A percentile compares a stretch with the other conserved stretches of the same genome.
Evolutionary conservation across 139 green algal genomes (phyloP).

Genomic region (Tetradesmus lagerheimii): DNA sequence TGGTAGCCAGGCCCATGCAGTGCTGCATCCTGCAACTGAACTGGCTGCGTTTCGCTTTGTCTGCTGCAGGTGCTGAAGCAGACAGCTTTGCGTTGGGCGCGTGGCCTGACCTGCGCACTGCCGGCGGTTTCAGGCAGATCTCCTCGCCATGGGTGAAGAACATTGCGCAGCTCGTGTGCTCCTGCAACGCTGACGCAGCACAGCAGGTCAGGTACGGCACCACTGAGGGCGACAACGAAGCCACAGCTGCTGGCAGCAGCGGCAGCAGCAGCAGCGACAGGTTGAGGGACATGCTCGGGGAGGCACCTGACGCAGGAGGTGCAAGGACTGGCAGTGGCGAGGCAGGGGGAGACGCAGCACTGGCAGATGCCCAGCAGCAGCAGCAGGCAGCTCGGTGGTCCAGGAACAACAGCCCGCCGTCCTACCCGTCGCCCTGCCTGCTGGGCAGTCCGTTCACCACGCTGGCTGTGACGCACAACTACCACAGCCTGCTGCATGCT

Average conservation of each 20-base stretch:
- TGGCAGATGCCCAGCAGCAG: neutral
- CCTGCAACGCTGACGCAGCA: neutral
- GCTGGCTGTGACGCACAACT: conserved; percentile 37
- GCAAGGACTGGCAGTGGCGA: too few relatives aligned
- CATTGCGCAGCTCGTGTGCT: neutral
- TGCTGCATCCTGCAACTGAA: neutral
- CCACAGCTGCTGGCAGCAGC: neutral
- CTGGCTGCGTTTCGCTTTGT: neutral
- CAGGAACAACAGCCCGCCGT: neutral
- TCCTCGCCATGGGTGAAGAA: neutral
- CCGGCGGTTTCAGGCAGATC: neutral
- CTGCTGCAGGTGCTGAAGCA: conserved; percentile 8
- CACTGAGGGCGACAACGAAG: neutral
- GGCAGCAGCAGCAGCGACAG: neutral
- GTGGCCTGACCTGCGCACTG: conserved; percentile 30
- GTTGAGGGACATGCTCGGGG: too few relatives aligned
- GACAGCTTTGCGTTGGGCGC: neutral
- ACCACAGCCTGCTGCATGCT: conserved; percentile 28
- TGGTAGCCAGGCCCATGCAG: too few relatives aligned
- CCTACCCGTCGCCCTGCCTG: conserved; percentile 21
- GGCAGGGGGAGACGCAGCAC: neutral
- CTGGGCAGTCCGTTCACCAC: conserved; percentile 12
- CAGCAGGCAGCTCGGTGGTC: neutral
- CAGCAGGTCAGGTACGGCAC: neutral
- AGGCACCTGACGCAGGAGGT: too few relatives aligned